A percentile compares a stretch with the other conserved stretches of the same genome.
Evolutionary conservation across 2,329 filamentous ascomycete genomes (phyloP).

Genomic region (Sordariomycetes sp.): DNA sequence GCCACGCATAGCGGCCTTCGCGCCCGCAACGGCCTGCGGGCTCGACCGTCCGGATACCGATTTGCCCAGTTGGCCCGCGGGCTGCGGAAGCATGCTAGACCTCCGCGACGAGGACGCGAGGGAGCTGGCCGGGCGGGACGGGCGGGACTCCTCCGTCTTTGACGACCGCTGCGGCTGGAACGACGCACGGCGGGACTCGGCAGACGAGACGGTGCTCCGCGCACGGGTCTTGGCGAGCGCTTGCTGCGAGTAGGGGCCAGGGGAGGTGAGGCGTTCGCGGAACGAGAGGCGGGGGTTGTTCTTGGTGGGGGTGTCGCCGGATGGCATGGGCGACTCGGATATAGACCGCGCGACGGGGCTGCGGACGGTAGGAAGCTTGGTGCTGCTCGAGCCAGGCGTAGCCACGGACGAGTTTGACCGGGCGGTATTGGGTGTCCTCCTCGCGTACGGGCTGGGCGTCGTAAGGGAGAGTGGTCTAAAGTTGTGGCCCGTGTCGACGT

Average conservation of each 20-base stretch:
- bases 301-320: conserved; percentile 32
- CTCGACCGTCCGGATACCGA: conserved; percentile 31
- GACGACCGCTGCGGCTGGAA: conserved; percentile 34
- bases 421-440: conserved; percentile 26
- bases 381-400: conserved; percentile 28
- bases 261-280: conserved; percentile 40
- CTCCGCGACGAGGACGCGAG: conserved; percentile 37
- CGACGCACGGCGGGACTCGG: conserved; percentile 37
- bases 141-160: conserved; percentile 15
- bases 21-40: conserved; percentile 33
- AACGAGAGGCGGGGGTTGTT: conserved; percentile 35
- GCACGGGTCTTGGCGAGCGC: conserved; percentile 30
- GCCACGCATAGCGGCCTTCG: conserved; percentile 32
- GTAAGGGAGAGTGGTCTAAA: conserved; percentile 53
- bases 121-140: conserved; percentile 44
- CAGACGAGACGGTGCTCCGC: conserved; percentile 30
- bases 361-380: conserved; percentile 37
- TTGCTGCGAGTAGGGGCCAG: conserved; percentile 36
- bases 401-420: conserved; percentile 30
- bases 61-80: conserved; percentile 20
- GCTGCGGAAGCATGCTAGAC: conserved; percentile 42
- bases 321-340: conserved; percentile 34
- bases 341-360: conserved; percentile 33
- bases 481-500: conserved; percentile 57
- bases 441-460: conserved; percentile 47